These are phyloP conservation scores for Emmonsiellopsis sp. DNA, from an alignment of 2,329 filamentous ascomycete species.

Conservation along the genomic window DNA sequence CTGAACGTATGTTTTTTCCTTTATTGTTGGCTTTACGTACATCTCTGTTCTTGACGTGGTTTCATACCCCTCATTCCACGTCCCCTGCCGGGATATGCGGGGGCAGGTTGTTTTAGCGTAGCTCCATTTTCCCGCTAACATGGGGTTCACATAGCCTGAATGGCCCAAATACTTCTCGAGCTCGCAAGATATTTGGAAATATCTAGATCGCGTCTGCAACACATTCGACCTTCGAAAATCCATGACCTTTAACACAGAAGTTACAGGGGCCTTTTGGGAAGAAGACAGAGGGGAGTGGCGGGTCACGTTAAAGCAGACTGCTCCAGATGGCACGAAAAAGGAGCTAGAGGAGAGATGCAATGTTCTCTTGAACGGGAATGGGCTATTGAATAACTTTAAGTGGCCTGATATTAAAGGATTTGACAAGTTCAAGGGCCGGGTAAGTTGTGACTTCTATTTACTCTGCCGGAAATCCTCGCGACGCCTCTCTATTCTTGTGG, in stretches of 20 bases:
- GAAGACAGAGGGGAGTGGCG: constrained; percentile 42
- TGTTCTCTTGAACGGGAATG: constrained; percentile 30
- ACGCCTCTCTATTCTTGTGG: not conserved
- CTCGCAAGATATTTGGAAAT: constrained; percentile 39
- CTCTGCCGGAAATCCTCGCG: not conserved
- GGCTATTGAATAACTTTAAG: constrained; percentile 34
- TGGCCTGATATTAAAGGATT: constrained; percentile 41
- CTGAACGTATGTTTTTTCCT: constrained; percentile 21
- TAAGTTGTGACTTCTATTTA: constrained; percentile 8
- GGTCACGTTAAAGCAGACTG: constrained; percentile 38
- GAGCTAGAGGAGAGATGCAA: constrained; percentile 26
- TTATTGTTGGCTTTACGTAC: not conserved
- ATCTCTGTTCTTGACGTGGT: not conserved
- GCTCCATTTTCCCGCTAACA: not conserved
- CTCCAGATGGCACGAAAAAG: constrained; percentile 21
- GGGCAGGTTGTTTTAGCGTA: too few relatives aligned
- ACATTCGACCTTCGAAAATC: constrained; percentile 43
- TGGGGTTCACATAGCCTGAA: constrained; percentile 28
- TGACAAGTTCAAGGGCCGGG: constrained; percentile 36
- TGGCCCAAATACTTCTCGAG: constrained; percentile 41
- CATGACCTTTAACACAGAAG: constrained; percentile 44
- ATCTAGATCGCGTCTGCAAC: constrained; percentile 41
- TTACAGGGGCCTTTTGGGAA: constrained; percentile 41
- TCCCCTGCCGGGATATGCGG: too few relatives aligned
- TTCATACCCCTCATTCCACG: not conserved